Base-by-base conservation (phyloP, 176 grass and related monocot genomes). In the Oryza meyeriana region DNA sequence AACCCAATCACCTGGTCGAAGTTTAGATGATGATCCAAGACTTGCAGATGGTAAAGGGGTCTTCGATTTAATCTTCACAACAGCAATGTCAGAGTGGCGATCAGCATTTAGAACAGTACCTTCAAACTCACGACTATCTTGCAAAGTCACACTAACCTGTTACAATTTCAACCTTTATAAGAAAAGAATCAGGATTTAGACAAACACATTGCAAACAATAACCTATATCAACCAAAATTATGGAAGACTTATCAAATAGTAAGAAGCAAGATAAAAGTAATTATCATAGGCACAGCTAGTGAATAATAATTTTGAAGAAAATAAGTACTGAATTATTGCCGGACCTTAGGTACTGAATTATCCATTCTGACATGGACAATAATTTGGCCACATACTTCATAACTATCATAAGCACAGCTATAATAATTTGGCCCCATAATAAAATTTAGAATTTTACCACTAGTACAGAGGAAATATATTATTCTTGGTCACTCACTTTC, bases 31-130 rank as follows among this genome's bases (percentile, higher is more conserved):
- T 6, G 79, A 91, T 36, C 95, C 95, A 76, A 98, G 63, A 69
- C 39, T 94, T 52, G 90, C 92, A 80, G 90, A 79, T 27, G 90
- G 95, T 77, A 98, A 86, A 79, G 92, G 86, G 72, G 84, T 94
- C 47, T 86, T 84, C 17, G 90, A 92, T 81, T 94, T 78, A 44
- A 98, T 93, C 80, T 98, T 98, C 82, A 98, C 81, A 83, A 98
- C 79, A 35, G 95, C 92, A 3, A 93, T 87, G 59, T 98, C 92
- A 28, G 90, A 94, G 36, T 76, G 22, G 36, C 29, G 66, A 79
- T 98, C 95, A 50, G 70, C 82, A 89, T 89, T 93, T 20, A 93
- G 35, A 27, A 94, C 81, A 72, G 36, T n/a, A 25, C 88, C 90
- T 72, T 89, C 84, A 73, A 98, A 98, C 62, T 79, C 85, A 69